Conservation (phyloP, 2,329 filamentous ascomycete genomes). For the Colletotrichum camelliae region DNA sequence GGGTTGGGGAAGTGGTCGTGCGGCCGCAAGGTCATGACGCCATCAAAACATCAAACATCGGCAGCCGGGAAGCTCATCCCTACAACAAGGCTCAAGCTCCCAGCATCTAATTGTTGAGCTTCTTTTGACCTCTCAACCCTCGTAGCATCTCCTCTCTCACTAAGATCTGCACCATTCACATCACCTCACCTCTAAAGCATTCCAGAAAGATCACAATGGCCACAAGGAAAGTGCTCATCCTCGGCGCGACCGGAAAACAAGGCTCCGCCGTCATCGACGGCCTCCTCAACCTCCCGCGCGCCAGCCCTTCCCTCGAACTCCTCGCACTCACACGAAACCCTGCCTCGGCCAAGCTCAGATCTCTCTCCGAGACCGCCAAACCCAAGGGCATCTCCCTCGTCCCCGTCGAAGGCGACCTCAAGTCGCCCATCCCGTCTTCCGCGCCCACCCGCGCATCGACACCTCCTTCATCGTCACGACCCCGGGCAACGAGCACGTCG, state of each 20-base stretch:
- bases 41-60: not conserved
- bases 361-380: conserved; percentile 15
- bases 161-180: not conserved
- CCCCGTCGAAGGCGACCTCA: conserved; percentile 25
- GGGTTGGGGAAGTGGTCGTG: conserved; percentile 13
- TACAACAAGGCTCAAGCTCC: not conserved
- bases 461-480: conserved; percentile 31
- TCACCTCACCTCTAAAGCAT: not conserved
- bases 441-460: conserved; percentile 23
- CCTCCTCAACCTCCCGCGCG: conserved; percentile 24
- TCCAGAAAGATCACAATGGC: conserved; percentile 12
- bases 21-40: conserved; percentile 8
- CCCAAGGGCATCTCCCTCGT: conserved; percentile 17
- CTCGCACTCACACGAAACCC: conserved; percentile 19
- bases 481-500: conserved; percentile 28
- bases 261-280: conserved; percentile 46
- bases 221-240: conserved; percentile 43
- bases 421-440: conserved; percentile 26
- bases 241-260: conserved; percentile 54
- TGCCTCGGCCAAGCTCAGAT: conserved; percentile 4
- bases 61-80: conserved; percentile 1
- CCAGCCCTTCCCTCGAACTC: conserved; percentile 3
- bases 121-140: not conserved
- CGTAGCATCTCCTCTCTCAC: not conserved
- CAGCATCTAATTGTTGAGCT: not conserved